Percentiles rank a stretch among this genome's conserved stretches.
phyloP scores from a whole-genome alignment of 1,284 basidiomycete genomes.

The Microbotryum violaceum region DNA sequence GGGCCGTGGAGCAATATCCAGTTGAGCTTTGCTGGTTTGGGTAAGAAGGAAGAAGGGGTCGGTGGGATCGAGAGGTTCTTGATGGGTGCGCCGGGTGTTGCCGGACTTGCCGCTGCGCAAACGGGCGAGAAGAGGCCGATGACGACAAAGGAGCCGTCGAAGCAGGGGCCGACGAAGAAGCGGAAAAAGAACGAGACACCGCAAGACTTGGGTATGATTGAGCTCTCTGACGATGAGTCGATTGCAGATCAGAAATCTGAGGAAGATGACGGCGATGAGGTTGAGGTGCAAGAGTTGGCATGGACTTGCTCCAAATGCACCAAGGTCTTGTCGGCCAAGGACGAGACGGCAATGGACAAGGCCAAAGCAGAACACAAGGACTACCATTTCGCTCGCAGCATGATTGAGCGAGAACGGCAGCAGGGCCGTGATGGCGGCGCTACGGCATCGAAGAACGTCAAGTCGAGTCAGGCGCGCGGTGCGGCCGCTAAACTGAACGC shows the following conservation, averaged over 20 bases:
- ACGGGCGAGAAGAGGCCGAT: neutral
- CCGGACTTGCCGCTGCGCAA: neutral
- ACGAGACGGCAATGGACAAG: slow-evolving; percentile 40
- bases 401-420: slow-evolving; percentile 46
- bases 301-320: slow-evolving; percentile 9
- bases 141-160: slow-evolving; percentile 7
- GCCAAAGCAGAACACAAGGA: slow-evolving; percentile 69
- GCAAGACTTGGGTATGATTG: neutral
- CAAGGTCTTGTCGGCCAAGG: neutral
- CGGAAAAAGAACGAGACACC: neutral
- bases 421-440: neutral
- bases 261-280: neutral
- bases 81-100: slow-evolving; percentile 35
- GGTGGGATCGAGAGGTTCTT: slow-evolving; percentile 82
- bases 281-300: neutral
- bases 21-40: slow-evolving; percentile 76
- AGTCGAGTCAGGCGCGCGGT: neutral
- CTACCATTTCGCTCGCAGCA: slow-evolving; percentile 73
- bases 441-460: slow-evolving; percentile 5
- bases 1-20: slow-evolving; percentile 59
- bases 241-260: neutral
- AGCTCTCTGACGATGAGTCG: neutral
- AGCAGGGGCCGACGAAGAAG: slow-evolving; percentile 4
- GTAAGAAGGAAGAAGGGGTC: slow-evolving; percentile 70
- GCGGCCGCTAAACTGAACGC: neutral